These are phyloP conservation scores for Lasiosphaeria hispida DNA, from an alignment of 495 filamentous ascomycete species.

Conservation along the genomic window DNA sequence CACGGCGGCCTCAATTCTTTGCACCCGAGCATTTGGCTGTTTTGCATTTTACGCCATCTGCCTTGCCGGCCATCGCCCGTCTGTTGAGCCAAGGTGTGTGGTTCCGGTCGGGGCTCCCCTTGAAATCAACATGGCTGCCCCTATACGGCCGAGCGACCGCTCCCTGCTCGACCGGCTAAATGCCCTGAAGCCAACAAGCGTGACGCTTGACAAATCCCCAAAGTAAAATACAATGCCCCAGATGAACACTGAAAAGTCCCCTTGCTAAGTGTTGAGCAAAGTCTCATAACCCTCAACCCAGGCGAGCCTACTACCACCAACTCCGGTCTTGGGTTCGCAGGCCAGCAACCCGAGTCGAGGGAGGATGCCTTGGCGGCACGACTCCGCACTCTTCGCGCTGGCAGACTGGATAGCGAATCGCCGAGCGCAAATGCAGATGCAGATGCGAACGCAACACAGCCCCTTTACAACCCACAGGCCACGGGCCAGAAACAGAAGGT, in stretches of 20 bases:
- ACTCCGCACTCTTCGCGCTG: conserved; percentile 40
- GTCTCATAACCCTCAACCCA: conserved; percentile 10
- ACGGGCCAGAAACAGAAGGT: no score
- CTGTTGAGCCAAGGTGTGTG: neutral
- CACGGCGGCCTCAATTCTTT: no score
- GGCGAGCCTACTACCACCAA: neutral
- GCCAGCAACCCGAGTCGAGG: conserved; percentile 24
- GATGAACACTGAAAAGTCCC: neutral
- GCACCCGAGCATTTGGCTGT: no score
- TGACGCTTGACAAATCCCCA: conserved; percentile 33
- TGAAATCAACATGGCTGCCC: conserved; percentile 44
- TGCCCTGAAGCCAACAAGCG: conserved; percentile 54
- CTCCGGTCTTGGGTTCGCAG: neutral
- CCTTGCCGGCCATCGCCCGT: no score
- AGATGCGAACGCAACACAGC: conserved; percentile 1
- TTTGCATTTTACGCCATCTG: no score
- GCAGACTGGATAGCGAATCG: conserved; percentile 3
- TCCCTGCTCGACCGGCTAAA: conserved; percentile 86
- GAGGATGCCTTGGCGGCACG: conserved; percentile 45
- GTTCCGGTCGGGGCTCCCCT: neutral
- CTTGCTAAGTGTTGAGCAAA: conserved; percentile 7
- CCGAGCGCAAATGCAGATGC: neutral
- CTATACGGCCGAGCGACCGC: conserved; percentile 69
- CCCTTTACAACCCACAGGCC: neutral
- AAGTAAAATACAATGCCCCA: conserved; percentile 29